Base-by-base conservation (phyloP, 805 yeast genomes). In the Suhomyces tanzawaensis region DNA sequence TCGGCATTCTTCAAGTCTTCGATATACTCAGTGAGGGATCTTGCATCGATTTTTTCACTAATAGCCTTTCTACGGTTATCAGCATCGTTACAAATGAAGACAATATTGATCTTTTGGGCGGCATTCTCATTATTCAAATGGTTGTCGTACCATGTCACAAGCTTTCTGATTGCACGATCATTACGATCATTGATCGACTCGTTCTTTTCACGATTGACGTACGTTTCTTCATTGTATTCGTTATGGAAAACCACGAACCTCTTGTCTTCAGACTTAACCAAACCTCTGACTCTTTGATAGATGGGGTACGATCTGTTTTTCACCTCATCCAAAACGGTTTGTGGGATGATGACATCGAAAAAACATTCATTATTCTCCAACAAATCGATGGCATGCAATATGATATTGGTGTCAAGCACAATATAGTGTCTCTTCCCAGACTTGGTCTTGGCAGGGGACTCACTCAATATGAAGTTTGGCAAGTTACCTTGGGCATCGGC, bases 251-350 rank as follows among this genome's bases (percentile, higher is more conserved):
- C 93, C 25, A 85, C 77, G 53, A 89, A 87, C 43, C 97, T 71
- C 61, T 93, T 93, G 26, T 77, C 85, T 37, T 81, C 87, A 31
- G 77, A 71, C 49, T 85, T 82, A 21, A 86, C 80, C 14, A 93
- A 66, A 2, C 85, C 76, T 52, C 97, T 74, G 33, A 91, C 62
- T 56, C 99, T 74, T 52, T 85, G 80, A 58, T 90, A 93, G 14
- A 91, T 81, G 3, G 99, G 96, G 53, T 81, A 78, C 35, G 95
- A 86, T 53, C 82, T 73, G 57, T 88, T 88, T 47, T 87, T 78
- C 7, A 91, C 96, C 60, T 93, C 98, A 49, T 95, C 97, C 24
- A 93, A 69, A 2, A 88, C 97, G 5, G 95, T 85, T 58, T 93
- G 99, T 1, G 98, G 96, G n/a, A 93, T 68, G 40, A 93, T 82